Evolutionary conservation across 2,329 filamentous ascomycete genomes (phyloP).

Genomic region (Cucurbitaria berberidis): DNA sequence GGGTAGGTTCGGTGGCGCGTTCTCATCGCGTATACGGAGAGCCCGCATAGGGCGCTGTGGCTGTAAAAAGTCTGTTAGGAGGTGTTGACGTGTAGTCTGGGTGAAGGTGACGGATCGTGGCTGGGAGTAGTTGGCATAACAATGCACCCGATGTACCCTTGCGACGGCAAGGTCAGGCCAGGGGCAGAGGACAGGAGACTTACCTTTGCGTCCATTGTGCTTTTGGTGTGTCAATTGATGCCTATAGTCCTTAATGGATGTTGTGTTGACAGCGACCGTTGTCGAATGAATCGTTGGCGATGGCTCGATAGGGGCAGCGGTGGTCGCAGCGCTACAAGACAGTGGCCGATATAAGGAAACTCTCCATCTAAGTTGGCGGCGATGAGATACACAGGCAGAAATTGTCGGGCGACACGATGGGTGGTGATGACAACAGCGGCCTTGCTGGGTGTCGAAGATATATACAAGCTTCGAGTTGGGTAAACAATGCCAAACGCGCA

Average conservation of each 20-base stretch:
- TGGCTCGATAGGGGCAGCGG: slow-evolving; percentile 35
- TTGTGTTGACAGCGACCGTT: slow-evolving; percentile 27
- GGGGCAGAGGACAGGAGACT: slow-evolving; percentile 11
- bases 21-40: slow-evolving; percentile 73
- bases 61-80: slow-evolving; percentile 54
- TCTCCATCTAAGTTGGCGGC: slow-evolving; percentile 50
- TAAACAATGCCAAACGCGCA: slow-evolving; percentile 12
- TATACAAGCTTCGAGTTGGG: slow-evolving; percentile 24
- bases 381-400: slow-evolving; percentile 47
- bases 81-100: slow-evolving; percentile 3
- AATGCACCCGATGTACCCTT: slow-evolving; percentile 1
- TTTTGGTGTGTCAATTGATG: slow-evolving; percentile 26
- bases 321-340: slow-evolving; percentile 42
- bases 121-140: slow-evolving; percentile 6
- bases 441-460: slow-evolving; percentile 32
- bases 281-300: slow-evolving; percentile 21
- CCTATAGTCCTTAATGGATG: slow-evolving; percentile 18
- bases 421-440: slow-evolving; percentile 35
- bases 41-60: slow-evolving; percentile 70
- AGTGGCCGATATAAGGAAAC: slow-evolving; percentile 47
- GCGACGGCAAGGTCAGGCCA: slow-evolving; percentile 6
- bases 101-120: slow-evolving; percentile 9
- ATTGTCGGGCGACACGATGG: slow-evolving; percentile 33
- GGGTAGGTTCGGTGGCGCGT: slow-evolving; percentile 54
- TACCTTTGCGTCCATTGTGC: slow-evolving; percentile 56